Base-by-base conservation (phyloP, 768 basidiomycete species). In the Amanita phalloides region DNA sequence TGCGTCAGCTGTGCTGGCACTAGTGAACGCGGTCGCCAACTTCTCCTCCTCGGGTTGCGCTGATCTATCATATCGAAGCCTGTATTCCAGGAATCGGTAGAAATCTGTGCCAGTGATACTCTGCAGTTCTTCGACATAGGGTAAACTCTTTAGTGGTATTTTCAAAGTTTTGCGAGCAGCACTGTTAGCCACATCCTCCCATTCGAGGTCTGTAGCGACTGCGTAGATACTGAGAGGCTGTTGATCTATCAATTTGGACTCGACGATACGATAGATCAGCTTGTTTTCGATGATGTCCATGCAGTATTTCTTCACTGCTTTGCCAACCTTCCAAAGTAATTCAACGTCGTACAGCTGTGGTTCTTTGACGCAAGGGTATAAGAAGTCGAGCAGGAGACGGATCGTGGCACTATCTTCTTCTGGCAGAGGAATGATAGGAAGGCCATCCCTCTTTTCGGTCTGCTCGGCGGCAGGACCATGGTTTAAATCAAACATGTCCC, bases 401-500 rank as follows among this genome's bases (percentile, higher is more conserved):
- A 57, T 33, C 35, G 33, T 46, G 6, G 48, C 36, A 39, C 44
- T 53, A 33, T 58, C 49, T 26, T 58, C 49, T 26, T 61, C 59
- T 23, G 28, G 26, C 10, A 63, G 30, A 11, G 46, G 48, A 52
- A 52, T 56, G 45, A 48, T 33, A 21, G 37, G 53, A 36, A 17
- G 30, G 37, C 37, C 54, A 20, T 55, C 39, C 21, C 21, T 49
- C 33, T n/a, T 45, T 25, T 47, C 53, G 25, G 26, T 38, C 45
- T 48, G 13, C 7, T 48, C 13, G 6, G 44, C 35, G 6, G 47
- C 26, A 11, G 46, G 25, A 10, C 48, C 42, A 36, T 60, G 55
- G 23, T 45, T 61, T 57, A 17, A 63, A 57, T 14, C 62, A 30
- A 66, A 59, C 67, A 70, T 67, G 39, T 54, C 60, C 21, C 51